Conservation (phyloP, 148 eudicot species). For the Euryodendron excelsum region DNA sequence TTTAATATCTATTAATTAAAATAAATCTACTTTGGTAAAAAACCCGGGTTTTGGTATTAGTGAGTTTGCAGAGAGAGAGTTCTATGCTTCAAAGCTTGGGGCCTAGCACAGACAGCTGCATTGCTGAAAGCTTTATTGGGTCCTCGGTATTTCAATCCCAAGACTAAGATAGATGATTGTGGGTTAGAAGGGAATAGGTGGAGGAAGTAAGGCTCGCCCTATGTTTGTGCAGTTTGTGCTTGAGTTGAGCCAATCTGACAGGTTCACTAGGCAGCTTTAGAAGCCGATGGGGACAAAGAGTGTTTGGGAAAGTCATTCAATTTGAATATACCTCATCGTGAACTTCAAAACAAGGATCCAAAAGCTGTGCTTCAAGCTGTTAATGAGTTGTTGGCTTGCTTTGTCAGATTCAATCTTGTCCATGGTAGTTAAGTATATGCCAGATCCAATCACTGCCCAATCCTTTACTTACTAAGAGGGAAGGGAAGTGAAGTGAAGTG, state of each 20-base stretch:
- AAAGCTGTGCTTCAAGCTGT: slow-evolving; percentile 75
- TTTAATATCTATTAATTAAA: no score
- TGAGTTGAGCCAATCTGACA: slow-evolving; percentile 91
- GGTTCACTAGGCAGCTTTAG: slow-evolving; percentile 61
- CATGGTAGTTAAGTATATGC: slow-evolving; percentile 71
- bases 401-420: slow-evolving; percentile 65
- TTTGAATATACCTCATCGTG: slow-evolving; percentile 61
- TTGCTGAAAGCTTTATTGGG: slow-evolving; percentile 82
- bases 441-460: slow-evolving; percentile 73
- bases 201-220: slow-evolving; percentile 60
- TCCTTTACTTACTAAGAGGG: slow-evolving; percentile 81
- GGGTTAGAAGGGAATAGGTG: slow-evolving; percentile 58
- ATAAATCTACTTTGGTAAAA: no score
- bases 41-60: slow-evolving; percentile 77
- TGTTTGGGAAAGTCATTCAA: slow-evolving; percentile 74
- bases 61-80: slow-evolving; percentile 84
- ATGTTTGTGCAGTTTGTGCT: slow-evolving; percentile 87
- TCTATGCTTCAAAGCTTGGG: slow-evolving; percentile 69
- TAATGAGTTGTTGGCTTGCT: slow-evolving; percentile 92
- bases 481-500: no score
- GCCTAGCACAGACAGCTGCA: slow-evolving; percentile 44
- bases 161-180: slow-evolving; percentile 66
- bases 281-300: slow-evolving; percentile 58
- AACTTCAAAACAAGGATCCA: slow-evolving; percentile 74
- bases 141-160: slow-evolving; percentile 70